Evolutionary conservation across 2,329 filamentous ascomycete species (phyloP), one percentile per base, ranked within the genome.

Genomic region (Ceratocystis papillata): DNA sequence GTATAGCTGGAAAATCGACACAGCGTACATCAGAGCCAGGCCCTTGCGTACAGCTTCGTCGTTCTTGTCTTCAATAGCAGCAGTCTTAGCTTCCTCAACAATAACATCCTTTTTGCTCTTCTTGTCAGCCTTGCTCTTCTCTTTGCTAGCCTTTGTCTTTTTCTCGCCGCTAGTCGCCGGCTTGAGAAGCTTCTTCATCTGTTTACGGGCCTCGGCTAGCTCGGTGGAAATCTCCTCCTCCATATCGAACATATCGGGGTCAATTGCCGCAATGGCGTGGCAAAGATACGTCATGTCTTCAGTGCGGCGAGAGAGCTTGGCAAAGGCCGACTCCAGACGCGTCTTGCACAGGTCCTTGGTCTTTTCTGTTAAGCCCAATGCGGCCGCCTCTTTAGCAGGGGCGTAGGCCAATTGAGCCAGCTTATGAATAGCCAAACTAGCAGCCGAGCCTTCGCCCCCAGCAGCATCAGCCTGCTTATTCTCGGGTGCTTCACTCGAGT

Each of bases 1-100:
- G 77, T 96, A 96, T 7, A 96, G 81, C 74, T 96, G 90, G 65
- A 97, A 80, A 15, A 96, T 83, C 0, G 90, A 88, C 64, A 96
- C 82, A 0, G 90, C 87, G 73, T 96, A 90, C 1, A 97, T 81
- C 45, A 96, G 80, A 22, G 87, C 87, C 67, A 96, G 82, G 0
- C 89, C 88, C 68, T 85, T 84, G 17, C 78, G 78, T 68, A 74
- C 75, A 67, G 73, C 79, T 71, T 73, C 77, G 69, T 76, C 70
- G 69, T 76, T 64, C 20, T 64, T 55, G 17, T 62, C 69, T 25
- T 73, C 70, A 17, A n/a, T 25, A 6, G n/a, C 30, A 63, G 73
- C 30, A 63, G 73, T 68, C 69, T 73, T 10, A 20, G 44, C 17
- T 7, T 37, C 46, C 55, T 55, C 41, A 10, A n/a, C 15, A n/a